Evolutionary conservation across 1,284 basidiomycete genomes (phyloP), one percentile per base, ranked within the genome.

Genomic region (Naganishia cerealis): DNA sequence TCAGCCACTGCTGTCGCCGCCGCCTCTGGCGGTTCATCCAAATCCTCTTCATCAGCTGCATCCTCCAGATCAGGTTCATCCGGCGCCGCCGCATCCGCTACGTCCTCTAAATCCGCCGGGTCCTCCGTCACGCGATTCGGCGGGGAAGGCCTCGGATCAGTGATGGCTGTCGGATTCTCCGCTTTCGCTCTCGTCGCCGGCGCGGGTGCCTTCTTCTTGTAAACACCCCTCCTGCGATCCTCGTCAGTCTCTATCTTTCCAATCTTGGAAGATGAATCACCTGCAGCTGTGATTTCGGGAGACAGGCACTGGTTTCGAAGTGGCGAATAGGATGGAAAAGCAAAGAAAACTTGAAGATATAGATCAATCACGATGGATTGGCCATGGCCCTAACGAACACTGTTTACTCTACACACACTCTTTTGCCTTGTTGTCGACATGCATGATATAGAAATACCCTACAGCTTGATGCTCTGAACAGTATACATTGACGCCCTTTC

Each of bases 191-290:
- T 75, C 53, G 21, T 77, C 42, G 75, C 73, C 46, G 77, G 75
- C 59, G 77, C 73, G 55, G 76, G 75, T 68, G 74, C 75, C 40
- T 56, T 80, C 70, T 48, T 76, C 16, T 72, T 78, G 57, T 79
- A 78, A 75, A 50, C 54, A 68, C 29, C 3, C 29, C 29, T 33
- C 29, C 29, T 6, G 46, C 6, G 29, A 33, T 33, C 29, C 29
- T 33, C 29, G 29, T 3, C 6, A 6, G 6, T 33, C 29, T 33
- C 29, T 33, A 33, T 33, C 29, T 24, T 15, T 2, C 6, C 43
- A 18, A 7, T 2, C 43, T 18, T 15, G 7, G 13, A 15, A 18
- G 9, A 46, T 46, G 2, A n/a, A 8, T 46, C 16, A 6, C 43
- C 43, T 18, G 43, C 43, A 15, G 43, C n/a, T n/a, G 43, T 46